These are phyloP conservation scores for Termitomyces sp. DNA, from an alignment of 768 basidiomycete species.

Conservation along the genomic window DNA sequence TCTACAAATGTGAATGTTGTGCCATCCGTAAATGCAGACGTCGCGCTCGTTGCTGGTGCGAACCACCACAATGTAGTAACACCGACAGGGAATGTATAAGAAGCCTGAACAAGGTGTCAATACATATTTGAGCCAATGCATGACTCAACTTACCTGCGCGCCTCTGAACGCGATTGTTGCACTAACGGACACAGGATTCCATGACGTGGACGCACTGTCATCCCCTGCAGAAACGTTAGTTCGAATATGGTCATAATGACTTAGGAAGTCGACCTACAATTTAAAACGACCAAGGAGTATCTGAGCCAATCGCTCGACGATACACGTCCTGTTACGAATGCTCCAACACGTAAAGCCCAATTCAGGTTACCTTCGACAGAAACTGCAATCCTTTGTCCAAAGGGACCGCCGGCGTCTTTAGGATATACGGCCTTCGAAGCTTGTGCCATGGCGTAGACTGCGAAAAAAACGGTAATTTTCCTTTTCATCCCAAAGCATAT, in stretches of 20 bases:
- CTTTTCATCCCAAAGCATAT: neutral
- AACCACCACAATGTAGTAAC: slow-evolving; percentile 58
- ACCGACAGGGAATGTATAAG: slow-evolving; percentile 76
- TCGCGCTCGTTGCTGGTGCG: slow-evolving; percentile 16
- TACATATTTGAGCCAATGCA: neutral
- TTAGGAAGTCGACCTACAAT: slow-evolving; percentile 44
- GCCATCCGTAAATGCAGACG: neutral
- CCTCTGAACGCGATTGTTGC: slow-evolving; percentile 65
- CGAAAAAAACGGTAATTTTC: neutral
- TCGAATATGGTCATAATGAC: neutral
- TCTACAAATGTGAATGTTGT: neutral
- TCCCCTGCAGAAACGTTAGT: slow-evolving; percentile 29
- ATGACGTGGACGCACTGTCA: slow-evolving; percentile 43
- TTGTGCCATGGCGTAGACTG: slow-evolving; percentile 72
- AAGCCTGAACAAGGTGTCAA: slow-evolving; percentile 35
- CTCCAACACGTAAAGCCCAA: slow-evolving; percentile 62
- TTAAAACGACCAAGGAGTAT: slow-evolving; percentile 72
- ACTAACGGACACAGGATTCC: slow-evolving; percentile 50
- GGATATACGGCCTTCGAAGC: slow-evolving; percentile 72
- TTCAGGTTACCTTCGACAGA: slow-evolving; percentile 51
- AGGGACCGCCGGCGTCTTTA: slow-evolving; percentile 63
- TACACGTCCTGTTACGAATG: slow-evolving; percentile 57
- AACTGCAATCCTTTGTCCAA: slow-evolving; percentile 63
- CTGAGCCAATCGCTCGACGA: slow-evolving; percentile 53
- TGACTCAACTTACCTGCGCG: slow-evolving; percentile 39